A percentile compares a stretch with the other conserved stretches of the same genome.
phyloP scores from a whole-genome alignment of 306 rosid species.

The Abrus pulchellus region DNA sequence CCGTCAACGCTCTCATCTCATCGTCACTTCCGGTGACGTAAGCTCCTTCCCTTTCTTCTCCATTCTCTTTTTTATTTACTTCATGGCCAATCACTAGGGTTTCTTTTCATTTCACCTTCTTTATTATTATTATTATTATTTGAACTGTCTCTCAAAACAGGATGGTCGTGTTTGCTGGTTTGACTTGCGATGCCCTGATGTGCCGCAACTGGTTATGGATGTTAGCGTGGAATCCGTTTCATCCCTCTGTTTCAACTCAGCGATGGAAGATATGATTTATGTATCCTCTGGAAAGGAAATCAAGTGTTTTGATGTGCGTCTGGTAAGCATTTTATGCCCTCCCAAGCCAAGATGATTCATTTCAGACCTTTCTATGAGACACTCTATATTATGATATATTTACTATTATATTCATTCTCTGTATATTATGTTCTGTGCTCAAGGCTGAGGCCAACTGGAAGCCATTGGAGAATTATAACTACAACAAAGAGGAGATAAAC shows the following conservation, averaged over 20 bases:
- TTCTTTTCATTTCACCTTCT: background rate
- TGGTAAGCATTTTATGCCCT: constrained; percentile 66
- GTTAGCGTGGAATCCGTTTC: constrained; percentile 72
- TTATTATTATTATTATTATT: background rate
- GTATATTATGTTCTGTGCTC: constrained; percentile 49
- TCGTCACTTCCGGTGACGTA: constrained; percentile 88
- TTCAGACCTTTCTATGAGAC: constrained; percentile 17
- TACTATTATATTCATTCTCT: constrained; percentile 40
- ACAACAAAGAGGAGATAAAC: constrained; percentile 94
- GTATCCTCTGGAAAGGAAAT: constrained; percentile 86
- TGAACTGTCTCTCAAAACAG: constrained; percentile 43
- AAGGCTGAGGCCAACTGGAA: constrained; percentile 70
- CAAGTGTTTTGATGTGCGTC: constrained; percentile 82
- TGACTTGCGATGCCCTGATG: constrained; percentile 86
- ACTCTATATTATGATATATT: background rate
- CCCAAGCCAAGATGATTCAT: constrained; percentile 29
- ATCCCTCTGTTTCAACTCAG: constrained; percentile 84
- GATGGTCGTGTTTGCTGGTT: constrained; percentile 97
- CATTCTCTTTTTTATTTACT: background rate
- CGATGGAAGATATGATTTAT: constrained; percentile 79
- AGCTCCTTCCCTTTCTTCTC: background rate
- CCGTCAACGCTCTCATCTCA: constrained; percentile 62
- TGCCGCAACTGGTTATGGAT: constrained; percentile 64
- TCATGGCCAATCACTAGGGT: constrained; percentile 17
- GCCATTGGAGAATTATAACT: constrained; percentile 73